A percentile compares a stretch with the other conserved stretches of the same genome.
These are phyloP conservation scores for Grosmannia serpens DNA, from an alignment of 2,329 filamentous ascomycete genomes.

Conservation along the genomic window DNA sequence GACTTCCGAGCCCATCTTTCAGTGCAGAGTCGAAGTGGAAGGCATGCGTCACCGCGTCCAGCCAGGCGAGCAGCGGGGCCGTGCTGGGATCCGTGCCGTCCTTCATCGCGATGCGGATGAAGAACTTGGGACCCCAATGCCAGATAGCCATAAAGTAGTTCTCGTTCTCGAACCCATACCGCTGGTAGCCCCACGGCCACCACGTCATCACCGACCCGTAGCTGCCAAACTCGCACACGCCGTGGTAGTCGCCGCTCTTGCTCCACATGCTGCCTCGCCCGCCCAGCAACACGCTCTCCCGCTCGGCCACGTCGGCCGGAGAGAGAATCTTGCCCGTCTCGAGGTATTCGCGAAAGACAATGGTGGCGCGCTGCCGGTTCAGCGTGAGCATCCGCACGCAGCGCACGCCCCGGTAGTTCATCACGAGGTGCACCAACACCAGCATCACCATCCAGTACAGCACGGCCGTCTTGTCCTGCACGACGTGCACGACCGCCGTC, in stretches of 20 bases:
- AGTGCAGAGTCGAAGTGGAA: slow-evolving; percentile 25
- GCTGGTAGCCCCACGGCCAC: slow-evolving; percentile 20
- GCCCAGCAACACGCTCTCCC: slow-evolving; percentile 55
- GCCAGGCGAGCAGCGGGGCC: slow-evolving; percentile 23
- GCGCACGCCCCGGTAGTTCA: slow-evolving; percentile 78
- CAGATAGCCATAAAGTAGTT: slow-evolving; percentile 52
- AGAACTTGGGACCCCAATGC: slow-evolving; percentile 28
- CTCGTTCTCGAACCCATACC: slow-evolving; percentile 27
- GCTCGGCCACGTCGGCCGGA: slow-evolving; percentile 53
- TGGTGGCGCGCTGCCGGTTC: slow-evolving; percentile 75
- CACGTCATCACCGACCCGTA: slow-evolving; percentile 27
- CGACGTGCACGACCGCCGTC: slow-evolving; percentile 65
- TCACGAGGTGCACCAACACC: slow-evolving; percentile 64
- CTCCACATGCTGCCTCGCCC: slow-evolving; percentile 30
- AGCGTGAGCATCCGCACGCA: slow-evolving; percentile 73
- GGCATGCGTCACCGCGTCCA: slow-evolving; percentile 29
- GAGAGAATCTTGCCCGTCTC: slow-evolving; percentile 39
- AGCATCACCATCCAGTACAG: slow-evolving; percentile 63
- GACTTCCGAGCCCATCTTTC: slow-evolving; percentile 22
- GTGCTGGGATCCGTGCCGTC: slow-evolving; percentile 29
- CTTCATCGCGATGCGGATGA: slow-evolving; percentile 50
- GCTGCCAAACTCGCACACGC: slow-evolving; percentile 22
- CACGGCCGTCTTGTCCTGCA: slow-evolving; percentile 60
- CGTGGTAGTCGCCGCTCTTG: slow-evolving; percentile 22
- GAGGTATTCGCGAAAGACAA: slow-evolving; percentile 56